Base-by-base conservation (phyloP, 805 yeast genomes). In the Limtongia smithiae region DNA sequence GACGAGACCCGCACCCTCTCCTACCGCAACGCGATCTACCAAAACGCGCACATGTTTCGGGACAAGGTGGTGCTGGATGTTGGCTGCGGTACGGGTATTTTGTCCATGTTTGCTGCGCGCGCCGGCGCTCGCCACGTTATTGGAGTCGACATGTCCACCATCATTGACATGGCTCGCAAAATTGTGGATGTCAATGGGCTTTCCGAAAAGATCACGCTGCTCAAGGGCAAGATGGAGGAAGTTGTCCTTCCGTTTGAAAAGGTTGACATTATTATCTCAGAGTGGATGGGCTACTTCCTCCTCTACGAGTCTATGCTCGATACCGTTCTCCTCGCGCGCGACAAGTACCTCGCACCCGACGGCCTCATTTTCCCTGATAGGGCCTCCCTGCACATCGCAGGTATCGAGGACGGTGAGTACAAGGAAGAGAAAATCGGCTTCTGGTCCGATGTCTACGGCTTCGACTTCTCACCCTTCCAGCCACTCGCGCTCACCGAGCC, bases 231-330 rank as follows among this genome's bases (percentile, higher is more conserved):
- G 66, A 76, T 93, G 70, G 99, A 93, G 72, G 98, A 93, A 63
- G 87, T 94, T 50, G 64, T 57, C 43, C 73, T 93, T 60, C 97
- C 97, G 37, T 90, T 77, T 59, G 81, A 81, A 50, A 75, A 85
- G 65, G 99, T 93, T 46, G 99, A 93, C 67, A 93, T 93, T 60
- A 93, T 93, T 60, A 83, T 93, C 55, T 82, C 93, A 57, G 99
- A 93, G 70, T 93, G 99, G 99, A 93, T 93, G 99, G 99, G 99
- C n/a, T 93, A 93, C 69, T 93, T 93, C 65, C 71, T 94, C 60
- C 75, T 94, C 50, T 93, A 91, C 68, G 99, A 93, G 75, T 85
- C 96, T 55, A 93, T 93, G 99, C 77, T 93, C 68, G 97, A 93
- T 69, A 88, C 97, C 22, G 98, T 93, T 22, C 73, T 93, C 59